These are phyloP conservation scores for Trypanosoma mega DNA, from an alignment of 208 protist genomes.

Conservation along the genomic window DNA sequence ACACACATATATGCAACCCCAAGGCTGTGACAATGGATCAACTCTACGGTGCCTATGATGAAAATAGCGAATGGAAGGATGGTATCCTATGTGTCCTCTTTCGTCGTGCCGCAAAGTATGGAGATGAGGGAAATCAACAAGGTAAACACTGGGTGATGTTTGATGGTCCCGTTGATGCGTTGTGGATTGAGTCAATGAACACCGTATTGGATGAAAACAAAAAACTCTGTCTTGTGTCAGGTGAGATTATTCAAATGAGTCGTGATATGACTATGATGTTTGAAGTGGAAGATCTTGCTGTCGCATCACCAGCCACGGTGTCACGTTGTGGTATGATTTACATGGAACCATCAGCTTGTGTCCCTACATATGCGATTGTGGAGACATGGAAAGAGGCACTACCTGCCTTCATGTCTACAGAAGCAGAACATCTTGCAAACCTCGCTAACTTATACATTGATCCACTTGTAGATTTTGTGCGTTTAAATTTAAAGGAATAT, in stretches of 20 bases:
- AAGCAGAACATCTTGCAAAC: constrained; percentile 45
- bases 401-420: constrained; percentile 75
- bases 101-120: constrained; percentile 88
- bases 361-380: constrained; percentile 65
- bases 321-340: constrained; percentile 98
- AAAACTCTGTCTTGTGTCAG: constrained; percentile 95
- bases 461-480: constrained; percentile 82
- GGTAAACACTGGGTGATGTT: constrained; percentile 97
- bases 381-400: constrained; percentile 85
- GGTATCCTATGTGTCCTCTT: constrained; percentile 96
- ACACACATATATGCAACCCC: constrained; percentile 95
- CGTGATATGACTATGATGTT: constrained; percentile 97
- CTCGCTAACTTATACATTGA: constrained; percentile 86
- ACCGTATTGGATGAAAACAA: constrained; percentile 96
- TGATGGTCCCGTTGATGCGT: constrained; percentile 96
- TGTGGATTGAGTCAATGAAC: constrained; percentile 97
- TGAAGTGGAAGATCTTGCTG: constrained; percentile 96
- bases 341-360: constrained; percentile 93
- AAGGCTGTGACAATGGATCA: constrained; percentile 98
- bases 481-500: constrained; percentile 83
- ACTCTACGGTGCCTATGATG: constrained; percentile 97
- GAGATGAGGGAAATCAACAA: constrained; percentile 72
- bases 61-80: constrained; percentile 97
- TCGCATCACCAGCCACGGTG: constrained; percentile 97
- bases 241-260: constrained; percentile 96